phyloP scores from a whole-genome alignment of 768 basidiomycete genomes.

The button mushroom (Agaricus bisporus) region DNA sequence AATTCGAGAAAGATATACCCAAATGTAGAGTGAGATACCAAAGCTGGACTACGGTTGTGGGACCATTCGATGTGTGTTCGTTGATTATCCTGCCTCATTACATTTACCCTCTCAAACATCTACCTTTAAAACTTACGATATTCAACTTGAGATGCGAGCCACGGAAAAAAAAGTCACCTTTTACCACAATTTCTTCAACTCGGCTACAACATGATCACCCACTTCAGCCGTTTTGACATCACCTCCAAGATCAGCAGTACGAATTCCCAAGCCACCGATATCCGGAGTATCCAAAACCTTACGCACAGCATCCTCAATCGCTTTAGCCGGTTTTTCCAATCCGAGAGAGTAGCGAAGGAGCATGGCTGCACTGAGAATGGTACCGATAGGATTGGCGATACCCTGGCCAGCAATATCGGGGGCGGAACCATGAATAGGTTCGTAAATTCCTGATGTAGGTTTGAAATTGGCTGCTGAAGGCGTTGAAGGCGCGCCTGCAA shows the following conservation, averaged over 20 bases:
- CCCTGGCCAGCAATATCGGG: constrained; percentile 94
- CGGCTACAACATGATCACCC: constrained; percentile 48
- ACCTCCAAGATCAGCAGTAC: constrained; percentile 88
- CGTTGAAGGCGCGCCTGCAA: constrained; percentile 78
- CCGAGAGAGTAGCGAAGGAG: constrained; percentile 93
- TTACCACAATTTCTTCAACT: neutral
- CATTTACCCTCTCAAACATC: too few species aligned
- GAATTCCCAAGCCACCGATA: constrained; percentile 66
- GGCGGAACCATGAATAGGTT: constrained; percentile 94
- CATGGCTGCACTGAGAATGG: constrained; percentile 91
- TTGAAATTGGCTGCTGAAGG: constrained; percentile 57
- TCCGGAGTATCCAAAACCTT: constrained; percentile 74
- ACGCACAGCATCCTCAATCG: constrained; percentile 87
- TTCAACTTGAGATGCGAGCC: too few species aligned
- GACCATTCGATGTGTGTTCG: too few species aligned
- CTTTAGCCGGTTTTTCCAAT: constrained; percentile 74
- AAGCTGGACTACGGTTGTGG: too few species aligned
- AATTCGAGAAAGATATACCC: too few species aligned
- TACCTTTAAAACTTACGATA: too few species aligned
- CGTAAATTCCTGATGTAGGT: constrained; percentile 85
- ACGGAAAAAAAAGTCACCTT: neutral
- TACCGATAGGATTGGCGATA: constrained; percentile 92
- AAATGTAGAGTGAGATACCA: too few species aligned
- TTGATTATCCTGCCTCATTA: too few species aligned
- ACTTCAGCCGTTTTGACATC: constrained; percentile 67